Conservation (phyloP, 495 filamentous ascomycete genomes). For the Trichoderma virens region DNA sequence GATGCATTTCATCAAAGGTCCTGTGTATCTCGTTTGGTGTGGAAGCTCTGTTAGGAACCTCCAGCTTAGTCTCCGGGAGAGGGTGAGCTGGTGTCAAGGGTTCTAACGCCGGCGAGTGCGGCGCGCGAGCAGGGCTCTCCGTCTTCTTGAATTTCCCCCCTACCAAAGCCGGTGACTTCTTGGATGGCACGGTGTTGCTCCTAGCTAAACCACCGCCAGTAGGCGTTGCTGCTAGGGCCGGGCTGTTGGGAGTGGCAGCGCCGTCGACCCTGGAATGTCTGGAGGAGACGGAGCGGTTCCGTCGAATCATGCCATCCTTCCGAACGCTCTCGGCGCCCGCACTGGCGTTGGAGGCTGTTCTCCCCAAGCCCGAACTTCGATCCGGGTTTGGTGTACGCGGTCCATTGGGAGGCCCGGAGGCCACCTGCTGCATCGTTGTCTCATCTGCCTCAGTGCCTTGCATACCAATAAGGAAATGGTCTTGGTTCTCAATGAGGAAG, state of each 20-base stretch:
- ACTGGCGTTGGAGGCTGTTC: slow-evolving; percentile 81
- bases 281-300: slow-evolving; percentile 69
- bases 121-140: background rate
- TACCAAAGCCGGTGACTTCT: slow-evolving; percentile 68
- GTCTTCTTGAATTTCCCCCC: slow-evolving; percentile 40
- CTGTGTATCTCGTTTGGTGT: background rate
- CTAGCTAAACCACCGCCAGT: slow-evolving; percentile 69
- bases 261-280: slow-evolving; percentile 67
- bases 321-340: slow-evolving; percentile 78
- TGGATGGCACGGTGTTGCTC: slow-evolving; percentile 94
- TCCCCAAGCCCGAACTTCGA: slow-evolving; percentile 36
- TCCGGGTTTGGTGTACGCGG: slow-evolving; percentile 48
- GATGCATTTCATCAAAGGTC: slow-evolving; percentile 7
- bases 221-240: slow-evolving; percentile 44
- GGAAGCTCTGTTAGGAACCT: background rate
- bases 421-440: slow-evolving; percentile 76
- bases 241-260: slow-evolving; percentile 63
- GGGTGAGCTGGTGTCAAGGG: slow-evolving; percentile 21
- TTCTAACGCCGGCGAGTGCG: slow-evolving; percentile 22
- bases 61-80: background rate
- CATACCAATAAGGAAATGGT: slow-evolving; percentile 89
- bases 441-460: slow-evolving; percentile 84
- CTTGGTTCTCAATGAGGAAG: slow-evolving; percentile 95
- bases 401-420: slow-evolving; percentile 51
- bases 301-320: slow-evolving; percentile 65